Conservation (phyloP, 257 asterid genomes). For the Ophiorrhiza pumila region DNA sequence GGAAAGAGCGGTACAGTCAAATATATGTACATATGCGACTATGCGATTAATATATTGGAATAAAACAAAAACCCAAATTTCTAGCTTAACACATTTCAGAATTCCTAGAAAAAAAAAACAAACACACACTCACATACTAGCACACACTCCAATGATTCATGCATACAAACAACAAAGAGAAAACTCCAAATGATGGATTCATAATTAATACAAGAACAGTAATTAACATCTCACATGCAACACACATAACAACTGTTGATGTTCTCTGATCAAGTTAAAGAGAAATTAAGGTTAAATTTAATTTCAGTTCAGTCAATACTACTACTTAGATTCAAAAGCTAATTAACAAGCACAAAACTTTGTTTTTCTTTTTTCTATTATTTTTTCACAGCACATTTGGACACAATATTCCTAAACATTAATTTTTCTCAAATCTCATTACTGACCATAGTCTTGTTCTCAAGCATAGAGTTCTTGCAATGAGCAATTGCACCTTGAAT, state of each 20-base stretch:
- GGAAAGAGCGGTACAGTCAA: not conserved
- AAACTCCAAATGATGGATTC: constrained; percentile 31
- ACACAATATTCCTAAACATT: not conserved
- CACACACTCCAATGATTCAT: not conserved
- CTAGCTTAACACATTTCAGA: constrained; percentile 10
- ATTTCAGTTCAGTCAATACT: constrained; percentile 27
- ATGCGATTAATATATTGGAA: no score
- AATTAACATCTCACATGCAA: constrained; percentile 30
- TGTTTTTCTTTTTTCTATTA: not conserved
- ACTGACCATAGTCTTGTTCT: constrained; percentile 35
- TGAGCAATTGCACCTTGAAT: constrained; percentile 90
- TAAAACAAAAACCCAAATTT: constrained; percentile 13
- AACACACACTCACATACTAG: not conserved
- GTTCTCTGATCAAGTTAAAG: not conserved
- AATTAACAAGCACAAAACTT: not conserved
- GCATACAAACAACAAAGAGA: constrained; percentile 17
- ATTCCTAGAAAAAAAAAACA: constrained; percentile 1
- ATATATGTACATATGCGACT: no score
- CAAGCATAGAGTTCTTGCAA: constrained; percentile 76
- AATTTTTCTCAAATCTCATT: constrained; percentile 28
- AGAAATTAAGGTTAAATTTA: constrained; percentile 13
- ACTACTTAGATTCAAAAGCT: constrained; percentile 25
- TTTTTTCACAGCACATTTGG: not conserved
- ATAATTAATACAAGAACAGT: constrained; percentile 6
- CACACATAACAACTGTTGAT: constrained; percentile 6